Evolutionary conservation across 495 filamentous ascomycete species (phyloP).

Genomic region (Penicillium ochrochloron): DNA sequence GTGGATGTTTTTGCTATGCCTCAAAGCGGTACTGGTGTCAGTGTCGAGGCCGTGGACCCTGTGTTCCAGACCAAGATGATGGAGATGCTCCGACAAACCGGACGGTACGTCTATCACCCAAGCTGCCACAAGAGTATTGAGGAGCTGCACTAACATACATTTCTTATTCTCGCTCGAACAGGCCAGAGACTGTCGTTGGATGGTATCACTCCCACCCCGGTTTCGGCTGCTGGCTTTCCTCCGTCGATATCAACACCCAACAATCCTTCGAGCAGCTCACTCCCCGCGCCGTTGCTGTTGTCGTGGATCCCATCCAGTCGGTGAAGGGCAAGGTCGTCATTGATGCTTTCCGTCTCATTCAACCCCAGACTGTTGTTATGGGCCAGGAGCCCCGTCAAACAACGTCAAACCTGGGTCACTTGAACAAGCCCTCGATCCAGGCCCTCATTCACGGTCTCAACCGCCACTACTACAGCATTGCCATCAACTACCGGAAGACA

Average conservation of each 20-base stretch:
- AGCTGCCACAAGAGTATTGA: background rate
- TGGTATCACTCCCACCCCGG: slow-evolving; percentile 99
- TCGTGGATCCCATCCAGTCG: slow-evolving; percentile 97
- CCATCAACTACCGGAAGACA: slow-evolving; percentile 96
- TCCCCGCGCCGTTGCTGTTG: slow-evolving; percentile 93
- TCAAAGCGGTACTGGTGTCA: slow-evolving; percentile 97
- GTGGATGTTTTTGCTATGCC: slow-evolving; percentile 99
- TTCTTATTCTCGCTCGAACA: slow-evolving; percentile 35
- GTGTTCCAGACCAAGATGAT: slow-evolving; percentile 99
- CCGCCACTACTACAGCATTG: slow-evolving; percentile 98
- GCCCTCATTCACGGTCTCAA: slow-evolving; percentile 99
- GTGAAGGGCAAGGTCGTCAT: slow-evolving; percentile 99
- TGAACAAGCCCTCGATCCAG: slow-evolving; percentile 98
- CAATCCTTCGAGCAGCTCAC: slow-evolving; percentile 98
- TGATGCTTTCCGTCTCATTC: slow-evolving; percentile 98
- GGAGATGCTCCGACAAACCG: slow-evolving; percentile 98
- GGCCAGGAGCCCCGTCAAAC: slow-evolving; percentile 98
- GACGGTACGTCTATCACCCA: slow-evolving; percentile 64
- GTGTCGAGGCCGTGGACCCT: slow-evolving; percentile 96
- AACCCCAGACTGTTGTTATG: slow-evolving; percentile 97
- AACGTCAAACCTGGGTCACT: slow-evolving; percentile 94
- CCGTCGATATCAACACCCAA: slow-evolving; percentile 99
- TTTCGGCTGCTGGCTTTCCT: slow-evolving; percentile 98
- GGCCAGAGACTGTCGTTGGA: slow-evolving; percentile 94
- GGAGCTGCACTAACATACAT: slow-evolving; percentile 5